Evolutionary conservation across 176 grass and related monocot genomes (phyloP).

Genomic region (Microstegium vimineum): DNA sequence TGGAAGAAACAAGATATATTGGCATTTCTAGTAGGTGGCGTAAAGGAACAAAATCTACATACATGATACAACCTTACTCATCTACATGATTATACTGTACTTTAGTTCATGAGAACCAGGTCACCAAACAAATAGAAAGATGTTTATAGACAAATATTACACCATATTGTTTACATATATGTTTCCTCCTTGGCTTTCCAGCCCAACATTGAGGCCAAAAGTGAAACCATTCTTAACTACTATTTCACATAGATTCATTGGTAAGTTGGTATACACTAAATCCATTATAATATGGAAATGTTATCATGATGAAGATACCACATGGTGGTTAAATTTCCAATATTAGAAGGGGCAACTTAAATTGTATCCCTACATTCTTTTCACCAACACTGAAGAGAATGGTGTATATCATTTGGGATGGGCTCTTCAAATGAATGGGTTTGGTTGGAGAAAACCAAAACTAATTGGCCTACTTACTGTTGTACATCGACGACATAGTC

Average conservation of each 20-base stretch:
- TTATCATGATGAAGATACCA: not conserved
- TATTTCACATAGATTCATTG: not conserved
- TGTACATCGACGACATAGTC: too few relatives aligned
- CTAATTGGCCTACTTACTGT: too few relatives aligned
- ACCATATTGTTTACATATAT: not conserved
- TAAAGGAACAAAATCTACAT: not conserved
- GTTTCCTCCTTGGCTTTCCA: not conserved
- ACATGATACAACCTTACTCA: not conserved
- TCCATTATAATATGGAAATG: not conserved
- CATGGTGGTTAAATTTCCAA: too few relatives aligned
- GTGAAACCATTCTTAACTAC: not conserved
- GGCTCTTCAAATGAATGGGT: too few relatives aligned
- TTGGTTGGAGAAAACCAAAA: too few relatives aligned
- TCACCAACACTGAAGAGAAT: too few relatives aligned
- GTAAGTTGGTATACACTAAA: not conserved
- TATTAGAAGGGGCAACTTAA: too few relatives aligned
- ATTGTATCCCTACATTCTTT: too few relatives aligned
- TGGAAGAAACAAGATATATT: conserved; percentile 13
- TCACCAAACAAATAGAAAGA: not conserved
- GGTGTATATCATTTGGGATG: too few relatives aligned
- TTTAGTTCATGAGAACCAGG: not conserved
- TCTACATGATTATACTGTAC: not conserved
- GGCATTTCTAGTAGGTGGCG: not conserved
- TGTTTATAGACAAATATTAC: not conserved
- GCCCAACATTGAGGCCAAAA: not conserved